Evolutionary conservation across 208 protist species (phyloP).

Genomic region (Angomonas ambiguus): DNA sequence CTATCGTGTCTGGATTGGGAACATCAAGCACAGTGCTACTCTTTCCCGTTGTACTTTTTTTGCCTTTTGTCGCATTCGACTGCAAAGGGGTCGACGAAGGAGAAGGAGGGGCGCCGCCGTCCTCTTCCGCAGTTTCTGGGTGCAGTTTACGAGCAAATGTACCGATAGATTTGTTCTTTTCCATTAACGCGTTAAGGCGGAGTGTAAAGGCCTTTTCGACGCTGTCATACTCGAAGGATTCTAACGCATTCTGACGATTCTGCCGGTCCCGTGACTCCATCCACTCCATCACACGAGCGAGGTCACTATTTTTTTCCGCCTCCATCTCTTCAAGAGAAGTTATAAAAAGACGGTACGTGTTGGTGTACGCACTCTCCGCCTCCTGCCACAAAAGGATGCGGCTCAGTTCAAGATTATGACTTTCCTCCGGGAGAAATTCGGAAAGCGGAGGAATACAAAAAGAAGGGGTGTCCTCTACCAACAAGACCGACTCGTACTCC

Average conservation of each 20-base stretch:
- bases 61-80: conserved; percentile 7
- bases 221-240: conserved; percentile 30
- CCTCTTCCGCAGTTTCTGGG: conserved; percentile 6
- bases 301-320: conserved; percentile 16
- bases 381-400: conserved; percentile 29
- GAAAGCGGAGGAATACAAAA: conserved; percentile 58
- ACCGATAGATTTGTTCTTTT: conserved; percentile 19
- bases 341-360: conserved; percentile 7
- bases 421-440: conserved; percentile 37
- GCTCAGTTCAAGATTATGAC: conserved; percentile 26
- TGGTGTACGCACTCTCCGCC: conserved; percentile 23
- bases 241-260: conserved; percentile 45
- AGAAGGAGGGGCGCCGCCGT: not conserved
- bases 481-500: not conserved
- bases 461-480: conserved; percentile 26
- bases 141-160: not conserved
- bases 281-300: conserved; percentile 14
- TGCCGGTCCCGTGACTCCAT: conserved; percentile 18
- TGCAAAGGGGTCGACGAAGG: conserved; percentile 6
- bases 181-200: conserved; percentile 37
- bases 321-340: conserved; percentile 21
- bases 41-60: conserved; percentile 12
- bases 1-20: conserved; percentile 13
- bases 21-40: not conserved
- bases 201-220: conserved; percentile 53